These are phyloP conservation scores for Thymus mandschuricus DNA, from an alignment of 257 asterid species.

Conservation along the genomic window DNA sequence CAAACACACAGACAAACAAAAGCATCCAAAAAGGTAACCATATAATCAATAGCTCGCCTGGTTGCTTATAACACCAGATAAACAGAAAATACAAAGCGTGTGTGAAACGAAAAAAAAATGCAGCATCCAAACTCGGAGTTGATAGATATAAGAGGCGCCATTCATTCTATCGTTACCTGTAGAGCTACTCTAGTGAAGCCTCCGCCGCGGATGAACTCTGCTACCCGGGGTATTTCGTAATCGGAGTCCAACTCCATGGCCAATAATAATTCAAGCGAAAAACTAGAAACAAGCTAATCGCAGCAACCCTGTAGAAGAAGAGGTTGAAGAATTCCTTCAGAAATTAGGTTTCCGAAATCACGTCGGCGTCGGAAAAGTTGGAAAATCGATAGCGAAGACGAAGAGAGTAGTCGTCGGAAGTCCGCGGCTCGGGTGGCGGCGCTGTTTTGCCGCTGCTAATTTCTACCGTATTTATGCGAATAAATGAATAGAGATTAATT, in stretches of 20 bases:
- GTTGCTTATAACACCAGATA: background rate
- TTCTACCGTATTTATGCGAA: no score
- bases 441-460: conserved; percentile 2
- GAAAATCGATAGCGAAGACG: background rate
- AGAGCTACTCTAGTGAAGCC: conserved; percentile 69
- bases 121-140: background rate
- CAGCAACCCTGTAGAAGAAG: conserved; percentile 24
- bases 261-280: background rate
- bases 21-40: background rate
- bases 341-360: background rate
- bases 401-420: conserved; percentile 22
- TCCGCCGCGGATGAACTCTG: conserved; percentile 58
- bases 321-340: background rate
- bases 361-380: background rate
- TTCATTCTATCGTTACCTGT: conserved; percentile 49
- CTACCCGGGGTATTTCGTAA: conserved; percentile 69
- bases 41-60: conserved; percentile 38
- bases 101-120: background rate
- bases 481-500: no score
- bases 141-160: background rate
- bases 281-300: background rate
- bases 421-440: conserved; percentile 24
- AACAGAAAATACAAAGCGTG: background rate
- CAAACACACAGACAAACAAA: background rate
- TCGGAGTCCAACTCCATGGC: conserved; percentile 66